Evolutionary conservation across 345 rosid genomes (phyloP).

Genomic region (Eucalyptus curtisii): DNA sequence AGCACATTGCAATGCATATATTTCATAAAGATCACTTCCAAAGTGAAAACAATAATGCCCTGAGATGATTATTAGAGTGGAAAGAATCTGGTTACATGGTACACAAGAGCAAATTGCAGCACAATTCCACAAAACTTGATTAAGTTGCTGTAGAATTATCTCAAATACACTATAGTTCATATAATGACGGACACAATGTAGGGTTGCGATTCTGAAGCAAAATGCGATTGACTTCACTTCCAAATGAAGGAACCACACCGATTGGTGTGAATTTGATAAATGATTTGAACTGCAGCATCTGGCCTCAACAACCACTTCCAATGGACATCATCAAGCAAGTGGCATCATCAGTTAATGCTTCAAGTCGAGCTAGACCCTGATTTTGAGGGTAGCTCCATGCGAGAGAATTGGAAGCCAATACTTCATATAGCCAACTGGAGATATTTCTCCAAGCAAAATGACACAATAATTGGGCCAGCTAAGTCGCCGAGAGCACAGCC

Average conservation of each 20-base stretch:
- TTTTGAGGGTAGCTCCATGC: neutral
- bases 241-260: neutral
- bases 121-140: neutral
- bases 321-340: neutral
- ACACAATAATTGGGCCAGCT: slow-evolving; percentile 62
- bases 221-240: neutral
- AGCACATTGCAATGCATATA: neutral
- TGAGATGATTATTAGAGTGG: neutral
- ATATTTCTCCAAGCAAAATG: slow-evolving; percentile 58
- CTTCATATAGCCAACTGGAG: neutral
- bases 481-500: slow-evolving; percentile 84
- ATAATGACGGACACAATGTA: neutral
- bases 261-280: neutral
- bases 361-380: neutral
- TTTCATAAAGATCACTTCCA: neutral
- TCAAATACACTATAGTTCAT: neutral
- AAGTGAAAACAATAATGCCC: neutral
- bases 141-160: neutral
- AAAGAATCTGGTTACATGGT: neutral
- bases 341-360: neutral
- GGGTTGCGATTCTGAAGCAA: neutral
- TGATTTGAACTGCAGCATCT: neutral
- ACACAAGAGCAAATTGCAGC: neutral
- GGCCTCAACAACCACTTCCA: neutral
- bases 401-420: neutral